phyloP scores from a whole-genome alignment of 148 eudicot genomes.

The Fagopyrum tataricum region DNA sequence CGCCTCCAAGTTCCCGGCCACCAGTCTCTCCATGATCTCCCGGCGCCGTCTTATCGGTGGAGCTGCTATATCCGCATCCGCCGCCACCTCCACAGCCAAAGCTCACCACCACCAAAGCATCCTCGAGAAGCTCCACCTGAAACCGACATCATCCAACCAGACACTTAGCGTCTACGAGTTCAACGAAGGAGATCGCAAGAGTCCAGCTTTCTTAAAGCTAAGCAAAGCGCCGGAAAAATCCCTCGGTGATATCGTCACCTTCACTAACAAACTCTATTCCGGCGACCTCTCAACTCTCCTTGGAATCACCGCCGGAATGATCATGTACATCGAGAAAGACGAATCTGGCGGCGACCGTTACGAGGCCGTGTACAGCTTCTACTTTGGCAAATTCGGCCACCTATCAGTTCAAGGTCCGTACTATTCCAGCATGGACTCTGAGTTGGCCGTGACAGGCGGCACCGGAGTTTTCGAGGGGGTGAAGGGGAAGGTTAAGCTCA shows the following conservation, averaged over 20 bases:
- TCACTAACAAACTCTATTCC: slow-evolving; percentile 14
- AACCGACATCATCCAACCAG: neutral
- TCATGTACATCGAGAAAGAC: slow-evolving; percentile 12
- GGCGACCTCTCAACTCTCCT: slow-evolving; percentile 8
- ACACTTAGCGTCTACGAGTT: slow-evolving; percentile 21
- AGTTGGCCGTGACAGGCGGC: slow-evolving; percentile 21
- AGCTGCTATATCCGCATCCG: neutral
- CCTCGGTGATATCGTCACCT: slow-evolving; percentile 12
- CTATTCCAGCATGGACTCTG: slow-evolving; percentile 17
- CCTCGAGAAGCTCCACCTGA: slow-evolving; percentile 5
- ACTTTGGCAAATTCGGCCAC: slow-evolving; percentile 34
- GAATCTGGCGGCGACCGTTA: slow-evolving; percentile 15
- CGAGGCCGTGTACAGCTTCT: slow-evolving; percentile 32
- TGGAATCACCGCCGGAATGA: slow-evolving; percentile 12
- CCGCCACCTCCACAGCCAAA: neutral
- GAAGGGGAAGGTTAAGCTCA: slow-evolving; percentile 15
- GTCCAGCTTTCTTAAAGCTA: slow-evolving; percentile 19
- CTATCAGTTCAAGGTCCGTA: slow-evolving; percentile 31
- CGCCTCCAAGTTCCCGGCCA: neutral
- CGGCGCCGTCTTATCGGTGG: neutral
- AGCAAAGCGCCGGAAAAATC: slow-evolving; percentile 16
- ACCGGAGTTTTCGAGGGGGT: slow-evolving; percentile 18
- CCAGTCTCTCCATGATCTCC: slow-evolving; percentile 1
- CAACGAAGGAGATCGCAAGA: slow-evolving; percentile 23
- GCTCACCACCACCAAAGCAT: neutral